Conservation (phyloP, 208 protist genomes). For the Acanthamoeba castellanii region DNA sequence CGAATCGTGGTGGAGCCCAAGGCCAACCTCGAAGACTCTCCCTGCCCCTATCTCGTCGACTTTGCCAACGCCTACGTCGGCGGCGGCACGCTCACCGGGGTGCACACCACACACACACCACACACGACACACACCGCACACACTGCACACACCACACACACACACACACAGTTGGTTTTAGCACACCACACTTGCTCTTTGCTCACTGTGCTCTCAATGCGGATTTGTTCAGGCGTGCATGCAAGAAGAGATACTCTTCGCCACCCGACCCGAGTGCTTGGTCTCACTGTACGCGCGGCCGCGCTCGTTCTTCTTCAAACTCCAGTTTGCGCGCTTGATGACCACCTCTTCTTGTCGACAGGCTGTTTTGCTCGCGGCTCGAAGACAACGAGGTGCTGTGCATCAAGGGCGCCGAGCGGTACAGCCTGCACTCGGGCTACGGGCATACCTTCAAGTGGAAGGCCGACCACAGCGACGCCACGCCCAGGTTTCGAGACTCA, state of each 20-base stretch:
- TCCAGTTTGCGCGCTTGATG: neutral
- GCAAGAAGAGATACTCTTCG: conserved; percentile 94
- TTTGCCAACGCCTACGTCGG: conserved; percentile 93
- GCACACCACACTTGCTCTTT: too few relatives aligned
- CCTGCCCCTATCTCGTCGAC: conserved; percentile 89
- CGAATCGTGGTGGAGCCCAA: neutral
- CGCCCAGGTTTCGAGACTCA: neutral
- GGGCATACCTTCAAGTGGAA: conserved; percentile 83
- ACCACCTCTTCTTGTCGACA: conserved; percentile 29
- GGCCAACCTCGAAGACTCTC: conserved; percentile 90
- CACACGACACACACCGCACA: neutral
- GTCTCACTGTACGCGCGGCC: conserved; percentile 74
- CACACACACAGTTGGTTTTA: too few relatives aligned
- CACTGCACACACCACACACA: neutral
- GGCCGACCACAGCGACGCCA: neutral
- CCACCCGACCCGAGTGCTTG: conserved; percentile 91
- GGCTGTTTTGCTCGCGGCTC: conserved; percentile 90
- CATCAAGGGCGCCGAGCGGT: conserved; percentile 88
- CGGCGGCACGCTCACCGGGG: conserved; percentile 90
- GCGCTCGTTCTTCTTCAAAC: neutral
- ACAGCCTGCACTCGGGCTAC: conserved; percentile 90
- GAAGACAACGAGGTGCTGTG: conserved; percentile 89
- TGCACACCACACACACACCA: neutral
- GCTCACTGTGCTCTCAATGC: too few relatives aligned
- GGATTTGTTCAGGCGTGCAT: conserved; percentile 87